Percentiles rank a stretch among this genome's conserved stretches.
Evolutionary conservation across 495 filamentous ascomycete genomes (phyloP).

Genomic region (Lasiosphaeriaceae sp.): DNA sequence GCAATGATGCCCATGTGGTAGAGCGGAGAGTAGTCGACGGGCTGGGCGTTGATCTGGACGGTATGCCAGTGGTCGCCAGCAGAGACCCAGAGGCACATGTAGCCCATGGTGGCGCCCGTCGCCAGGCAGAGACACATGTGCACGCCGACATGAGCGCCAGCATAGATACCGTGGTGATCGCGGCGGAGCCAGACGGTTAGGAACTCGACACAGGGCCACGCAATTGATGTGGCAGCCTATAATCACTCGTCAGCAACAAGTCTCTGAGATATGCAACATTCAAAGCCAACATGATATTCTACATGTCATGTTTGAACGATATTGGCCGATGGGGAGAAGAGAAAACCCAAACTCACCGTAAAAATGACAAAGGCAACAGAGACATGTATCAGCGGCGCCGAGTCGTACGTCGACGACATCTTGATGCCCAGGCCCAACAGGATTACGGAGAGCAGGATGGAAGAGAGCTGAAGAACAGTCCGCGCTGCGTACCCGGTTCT

Average conservation of each 20-base stretch:
- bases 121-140: constrained; percentile 34
- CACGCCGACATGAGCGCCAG: constrained; percentile 36
- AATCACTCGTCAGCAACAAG: no score
- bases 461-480: constrained; percentile 7
- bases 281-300: no score
- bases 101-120: constrained; percentile 22
- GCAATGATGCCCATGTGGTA: constrained; percentile 22
- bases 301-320: no score
- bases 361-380: constrained; percentile 20
- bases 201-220: constrained; percentile 17
- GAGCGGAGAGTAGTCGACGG: constrained; percentile 10
- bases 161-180: constrained; percentile 26
- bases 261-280: no score
- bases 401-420: constrained; percentile 16
- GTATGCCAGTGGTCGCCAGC: constrained; percentile 14
- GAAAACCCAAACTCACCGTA: constrained; percentile 8
- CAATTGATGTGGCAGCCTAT: constrained; percentile 14
- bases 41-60: constrained; percentile 4
- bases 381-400: constrained; percentile 17
- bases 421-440: constrained; percentile 17
- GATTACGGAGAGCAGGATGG: constrained; percentile 15
- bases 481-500: constrained; percentile 8
- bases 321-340: no score
- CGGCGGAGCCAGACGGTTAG: constrained; percentile 11
- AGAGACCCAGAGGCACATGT: constrained; percentile 22